Evolutionary conservation across 2,329 filamentous ascomycete species (phyloP).

Genomic region (Pyrenochaeta sp.): DNA sequence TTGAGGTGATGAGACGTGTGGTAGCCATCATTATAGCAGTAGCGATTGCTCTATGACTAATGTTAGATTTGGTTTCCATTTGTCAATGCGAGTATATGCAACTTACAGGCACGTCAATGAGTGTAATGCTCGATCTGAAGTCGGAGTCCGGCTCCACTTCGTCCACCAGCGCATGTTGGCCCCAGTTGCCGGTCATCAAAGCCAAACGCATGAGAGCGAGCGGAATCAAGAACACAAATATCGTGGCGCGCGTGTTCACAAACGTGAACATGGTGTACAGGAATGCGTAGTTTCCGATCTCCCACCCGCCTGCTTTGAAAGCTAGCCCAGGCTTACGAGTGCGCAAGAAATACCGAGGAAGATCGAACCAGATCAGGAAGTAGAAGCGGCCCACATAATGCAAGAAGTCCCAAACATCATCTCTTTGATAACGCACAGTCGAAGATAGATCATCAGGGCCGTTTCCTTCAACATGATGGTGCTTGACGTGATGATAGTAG

Average conservation of each 20-base stretch:
- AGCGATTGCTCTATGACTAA: constrained; percentile 72
- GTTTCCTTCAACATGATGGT: constrained; percentile 84
- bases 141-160: constrained; percentile 78
- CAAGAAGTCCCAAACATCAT: constrained; percentile 71
- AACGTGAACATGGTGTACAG: constrained; percentile 60
- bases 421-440: constrained; percentile 79
- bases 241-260: constrained; percentile 63
- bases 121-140: constrained; percentile 78
- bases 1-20: constrained; percentile 84
- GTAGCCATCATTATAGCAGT: constrained; percentile 85
- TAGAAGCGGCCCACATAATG: constrained; percentile 78
- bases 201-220: constrained; percentile 72
- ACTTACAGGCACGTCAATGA: constrained; percentile 79
- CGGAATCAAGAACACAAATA: constrained; percentile 73
- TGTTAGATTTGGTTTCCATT: constrained; percentile 6
- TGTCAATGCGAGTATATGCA: too few species aligned
- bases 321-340: constrained; percentile 67
- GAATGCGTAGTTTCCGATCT: constrained; percentile 61
- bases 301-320: constrained; percentile 67
- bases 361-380: constrained; percentile 76
- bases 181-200: constrained; percentile 86
- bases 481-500: constrained; percentile 86
- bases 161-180: constrained; percentile 83
- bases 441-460: constrained; percentile 79
- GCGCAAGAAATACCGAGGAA: constrained; percentile 75